These are phyloP conservation scores for Acacia concinna DNA, from an alignment of 331 rosid genomes.

Conservation along the genomic window DNA sequence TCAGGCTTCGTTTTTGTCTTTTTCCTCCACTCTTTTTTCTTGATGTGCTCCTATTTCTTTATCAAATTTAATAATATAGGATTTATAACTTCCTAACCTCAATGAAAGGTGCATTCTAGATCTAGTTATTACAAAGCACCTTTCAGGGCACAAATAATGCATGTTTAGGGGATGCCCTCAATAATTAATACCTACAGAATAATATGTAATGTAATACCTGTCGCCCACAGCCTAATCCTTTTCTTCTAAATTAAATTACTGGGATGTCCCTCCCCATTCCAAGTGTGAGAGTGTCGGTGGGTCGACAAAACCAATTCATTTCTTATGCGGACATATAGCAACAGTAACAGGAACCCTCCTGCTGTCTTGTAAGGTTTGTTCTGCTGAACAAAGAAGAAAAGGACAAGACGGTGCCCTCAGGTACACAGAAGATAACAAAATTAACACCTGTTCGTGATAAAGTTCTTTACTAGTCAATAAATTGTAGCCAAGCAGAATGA, in stretches of 20 bases:
- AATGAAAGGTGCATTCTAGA: not conserved
- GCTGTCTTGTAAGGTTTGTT: slow-evolving; percentile 27
- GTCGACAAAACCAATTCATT: slow-evolving; percentile 43
- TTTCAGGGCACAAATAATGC: slow-evolving; percentile 54
- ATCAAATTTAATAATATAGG: not conserved
- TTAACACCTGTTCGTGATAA: slow-evolving; percentile 31
- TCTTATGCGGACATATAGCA: slow-evolving; percentile 26
- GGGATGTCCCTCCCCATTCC: slow-evolving; percentile 36
- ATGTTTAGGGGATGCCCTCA: slow-evolving; percentile 40
- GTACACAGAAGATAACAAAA: slow-evolving; percentile 45
- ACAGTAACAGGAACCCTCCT: slow-evolving; percentile 27
- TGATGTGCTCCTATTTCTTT: not conserved
- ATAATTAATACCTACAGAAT: slow-evolving; percentile 50
- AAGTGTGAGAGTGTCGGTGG: slow-evolving; percentile 71
- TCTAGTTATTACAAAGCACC: slow-evolving; percentile 34
- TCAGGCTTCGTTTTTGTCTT: not conserved
- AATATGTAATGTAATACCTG: slow-evolving; percentile 16
- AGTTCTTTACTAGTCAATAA: slow-evolving; percentile 30
- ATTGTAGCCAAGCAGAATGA: slow-evolving; percentile 7
- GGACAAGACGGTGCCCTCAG: slow-evolving; percentile 43
- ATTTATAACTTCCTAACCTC: not conserved
- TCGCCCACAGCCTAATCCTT: not conserved
- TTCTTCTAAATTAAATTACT: slow-evolving; percentile 33
- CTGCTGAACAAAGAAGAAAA: slow-evolving; percentile 33
- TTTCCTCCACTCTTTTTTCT: not conserved